Evolutionary conservation across 148 eudicot species (phyloP), one percentile per base, ranked within the genome.

Genomic region (Selenicereus undatus): DNA sequence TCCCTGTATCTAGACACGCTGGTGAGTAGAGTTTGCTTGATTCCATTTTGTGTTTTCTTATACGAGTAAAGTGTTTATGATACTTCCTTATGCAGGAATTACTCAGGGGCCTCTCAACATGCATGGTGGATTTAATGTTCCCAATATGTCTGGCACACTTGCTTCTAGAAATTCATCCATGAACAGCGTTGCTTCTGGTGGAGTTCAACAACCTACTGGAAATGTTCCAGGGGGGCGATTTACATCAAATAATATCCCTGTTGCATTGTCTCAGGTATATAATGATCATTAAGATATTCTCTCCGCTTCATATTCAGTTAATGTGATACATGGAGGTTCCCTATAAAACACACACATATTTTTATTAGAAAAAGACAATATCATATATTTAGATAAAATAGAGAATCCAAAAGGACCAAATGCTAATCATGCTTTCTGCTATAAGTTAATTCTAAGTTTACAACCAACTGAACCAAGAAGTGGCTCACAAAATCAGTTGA

Each of bases 61-160:
- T 10, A 17, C 32, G 48, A 58, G 62, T 56, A 30, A 66, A 11
- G 16, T 22, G 8, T 73, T 29, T 60, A 11, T 75, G 26, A 73
- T 71, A 35, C 73, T 78, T 58, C 52, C 71, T 78, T 78, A 71
- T 85, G 18, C 83, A 93, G 97, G 97, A 86, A 75, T 81, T 79
- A 84, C 88, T 76, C 88, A 90, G 83, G 92, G 94, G 65, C 82
- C 88, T 71, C 91, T 88, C 84, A 95, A 86, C 79, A 89, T 93
- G 78, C 98, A 93, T 90, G 97, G 98, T 74, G 91, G 87, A 62
- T 95, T 87, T 76, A 91, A 90, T 83, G 88, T 91, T 71, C 91
- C 94, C 68, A 95, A 90, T 84, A 89, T 91, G 87, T 88, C 90
- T 11, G 92, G 92, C 32, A 80, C 94, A 70, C 91, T 95, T 79